These are phyloP conservation scores for Rosellinia necatrix DNA, from an alignment of 2,329 filamentous ascomycete species.

Conservation along the genomic window DNA sequence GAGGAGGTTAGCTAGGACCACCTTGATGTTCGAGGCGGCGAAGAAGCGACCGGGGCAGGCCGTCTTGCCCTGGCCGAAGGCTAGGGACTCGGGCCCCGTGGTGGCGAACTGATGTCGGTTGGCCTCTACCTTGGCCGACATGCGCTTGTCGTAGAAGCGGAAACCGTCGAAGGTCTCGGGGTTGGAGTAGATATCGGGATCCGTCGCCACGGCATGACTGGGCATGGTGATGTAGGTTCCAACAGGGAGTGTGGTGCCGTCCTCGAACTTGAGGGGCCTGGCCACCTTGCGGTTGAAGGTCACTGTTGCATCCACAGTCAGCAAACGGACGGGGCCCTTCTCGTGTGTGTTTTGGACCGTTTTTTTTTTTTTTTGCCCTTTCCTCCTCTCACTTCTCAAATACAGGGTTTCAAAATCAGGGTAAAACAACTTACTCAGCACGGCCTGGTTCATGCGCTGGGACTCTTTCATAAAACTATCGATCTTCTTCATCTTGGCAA, in stretches of 20 bases:
- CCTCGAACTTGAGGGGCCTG: constrained; percentile 22
- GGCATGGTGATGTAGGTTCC: constrained; percentile 30
- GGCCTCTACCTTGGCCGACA: constrained; percentile 27
- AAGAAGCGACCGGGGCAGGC: constrained; percentile 30
- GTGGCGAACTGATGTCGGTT: constrained; percentile 30
- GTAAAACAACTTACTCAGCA: constrained; percentile 26
- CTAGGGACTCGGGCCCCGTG: constrained; percentile 25
- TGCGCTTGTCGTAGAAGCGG: constrained; percentile 29
- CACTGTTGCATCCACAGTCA: constrained; percentile 21
- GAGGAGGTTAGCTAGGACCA: constrained; percentile 26
- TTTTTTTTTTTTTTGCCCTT: neutral
- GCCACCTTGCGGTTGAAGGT: constrained; percentile 29
- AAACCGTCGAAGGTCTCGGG: constrained; percentile 26
- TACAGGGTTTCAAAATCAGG: too few relatives aligned
- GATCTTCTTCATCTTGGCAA: constrained; percentile 31
- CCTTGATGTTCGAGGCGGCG: constrained; percentile 29
- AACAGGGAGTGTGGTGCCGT: constrained; percentile 24
- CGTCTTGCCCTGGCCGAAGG: constrained; percentile 30
- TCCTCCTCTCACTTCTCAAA: too few relatives aligned
- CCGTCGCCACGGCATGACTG: constrained; percentile 24
- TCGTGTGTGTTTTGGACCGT: too few relatives aligned
- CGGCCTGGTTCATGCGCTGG: constrained; percentile 31
- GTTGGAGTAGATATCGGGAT: constrained; percentile 29
- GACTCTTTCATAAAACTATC: constrained; percentile 32
- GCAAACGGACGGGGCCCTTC: too few relatives aligned